Percentiles rank a stretch among this genome's conserved stretches.
Evolutionary conservation across 768 basidiomycete species (phyloP).

Genomic region (Suillus subluteus): DNA sequence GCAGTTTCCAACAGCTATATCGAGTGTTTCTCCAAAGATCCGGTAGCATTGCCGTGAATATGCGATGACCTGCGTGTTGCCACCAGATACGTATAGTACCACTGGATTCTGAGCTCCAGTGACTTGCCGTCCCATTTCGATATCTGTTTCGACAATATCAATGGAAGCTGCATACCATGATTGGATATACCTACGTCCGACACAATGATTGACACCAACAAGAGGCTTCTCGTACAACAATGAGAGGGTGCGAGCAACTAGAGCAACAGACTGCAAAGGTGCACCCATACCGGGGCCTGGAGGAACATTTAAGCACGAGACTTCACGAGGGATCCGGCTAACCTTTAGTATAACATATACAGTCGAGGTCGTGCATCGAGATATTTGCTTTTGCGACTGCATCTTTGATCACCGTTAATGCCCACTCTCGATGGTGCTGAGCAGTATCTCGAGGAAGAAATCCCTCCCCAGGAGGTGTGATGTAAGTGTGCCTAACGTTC

Average conservation of each 20-base stretch:
- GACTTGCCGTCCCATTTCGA: slow-evolving; percentile 97
- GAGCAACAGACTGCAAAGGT: slow-evolving; percentile 90
- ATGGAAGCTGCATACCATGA: not conserved
- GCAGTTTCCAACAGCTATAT: slow-evolving; percentile 99
- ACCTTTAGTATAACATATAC: slow-evolving; percentile 98
- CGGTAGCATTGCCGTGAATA: slow-evolving; percentile 97
- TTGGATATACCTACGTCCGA: slow-evolving; percentile 74
- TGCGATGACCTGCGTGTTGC: slow-evolving; percentile 98
- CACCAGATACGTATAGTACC: slow-evolving; percentile 97
- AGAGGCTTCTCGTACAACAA: slow-evolving; percentile 89
- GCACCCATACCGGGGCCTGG: slow-evolving; percentile 99
- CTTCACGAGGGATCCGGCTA: slow-evolving; percentile 16
- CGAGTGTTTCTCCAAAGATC: slow-evolving; percentile 98
- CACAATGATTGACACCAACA: slow-evolving; percentile 98
- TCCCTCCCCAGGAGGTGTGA: slow-evolving; percentile 97
- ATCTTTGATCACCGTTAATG: slow-evolving; percentile 76
- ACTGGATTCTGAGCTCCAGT: slow-evolving; percentile 95
- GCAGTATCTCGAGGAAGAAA: slow-evolving; percentile 97
- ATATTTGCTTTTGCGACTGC: slow-evolving; percentile 70
- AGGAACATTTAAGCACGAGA: slow-evolving; percentile 3
- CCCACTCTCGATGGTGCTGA: slow-evolving; percentile 94
- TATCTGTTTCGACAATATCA: slow-evolving; percentile 58
- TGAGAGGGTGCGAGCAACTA: slow-evolving; percentile 90
- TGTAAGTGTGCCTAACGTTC: slow-evolving; percentile 97
- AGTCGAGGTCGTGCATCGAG: slow-evolving; percentile 81